phyloP scores from a whole-genome alignment of 805 yeast genomes.

The Metschnikowia chrysomelidarum region DNA sequence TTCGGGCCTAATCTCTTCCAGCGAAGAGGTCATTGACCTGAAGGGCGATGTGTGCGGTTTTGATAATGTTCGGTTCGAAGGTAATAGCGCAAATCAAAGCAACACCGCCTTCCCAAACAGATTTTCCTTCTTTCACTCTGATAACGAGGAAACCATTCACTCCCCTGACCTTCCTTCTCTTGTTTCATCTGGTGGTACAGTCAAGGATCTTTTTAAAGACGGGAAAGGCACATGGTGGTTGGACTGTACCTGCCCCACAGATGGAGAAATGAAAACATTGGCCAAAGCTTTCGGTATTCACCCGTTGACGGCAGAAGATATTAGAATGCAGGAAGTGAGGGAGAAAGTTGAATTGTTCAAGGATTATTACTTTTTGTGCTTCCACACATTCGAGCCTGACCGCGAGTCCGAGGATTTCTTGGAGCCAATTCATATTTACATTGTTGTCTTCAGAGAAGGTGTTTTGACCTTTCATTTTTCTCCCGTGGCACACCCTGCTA shows the following conservation, averaged over 20 bases:
- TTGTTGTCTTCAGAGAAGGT: slow-evolving; percentile 61
- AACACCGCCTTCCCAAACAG: slow-evolving; percentile 58
- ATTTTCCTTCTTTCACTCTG: slow-evolving; percentile 79
- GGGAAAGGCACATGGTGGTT: slow-evolving; percentile 93
- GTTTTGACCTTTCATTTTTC: slow-evolving; percentile 58
- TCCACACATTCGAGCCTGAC: slow-evolving; percentile 93
- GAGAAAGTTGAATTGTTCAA: slow-evolving; percentile 94
- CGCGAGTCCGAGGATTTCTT: slow-evolving; percentile 75
- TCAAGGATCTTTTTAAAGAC: slow-evolving; percentile 65
- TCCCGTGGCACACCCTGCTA: slow-evolving; percentile 59
- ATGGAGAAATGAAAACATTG: slow-evolving; percentile 86
- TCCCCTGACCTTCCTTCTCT: slow-evolving; percentile 83
- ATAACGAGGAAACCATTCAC: slow-evolving; percentile 82
- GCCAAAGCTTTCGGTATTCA: slow-evolving; percentile 96
- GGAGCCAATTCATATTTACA: slow-evolving; percentile 70
- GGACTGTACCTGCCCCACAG: slow-evolving; percentile 92
- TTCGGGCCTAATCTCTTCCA: too few species aligned
- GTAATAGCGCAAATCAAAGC: slow-evolving; percentile 32
- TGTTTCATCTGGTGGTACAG: slow-evolving; percentile 60
- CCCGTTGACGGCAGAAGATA: slow-evolving; percentile 97
- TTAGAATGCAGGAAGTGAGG: slow-evolving; percentile 92
- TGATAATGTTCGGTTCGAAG: slow-evolving; percentile 42
- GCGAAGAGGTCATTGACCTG: too few species aligned
- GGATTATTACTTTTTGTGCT: slow-evolving; percentile 90
- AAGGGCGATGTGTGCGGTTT: slow-evolving; percentile 22